Conservation (phyloP, 176 grass and related monocot species). For the Secale cereale region DNA sequence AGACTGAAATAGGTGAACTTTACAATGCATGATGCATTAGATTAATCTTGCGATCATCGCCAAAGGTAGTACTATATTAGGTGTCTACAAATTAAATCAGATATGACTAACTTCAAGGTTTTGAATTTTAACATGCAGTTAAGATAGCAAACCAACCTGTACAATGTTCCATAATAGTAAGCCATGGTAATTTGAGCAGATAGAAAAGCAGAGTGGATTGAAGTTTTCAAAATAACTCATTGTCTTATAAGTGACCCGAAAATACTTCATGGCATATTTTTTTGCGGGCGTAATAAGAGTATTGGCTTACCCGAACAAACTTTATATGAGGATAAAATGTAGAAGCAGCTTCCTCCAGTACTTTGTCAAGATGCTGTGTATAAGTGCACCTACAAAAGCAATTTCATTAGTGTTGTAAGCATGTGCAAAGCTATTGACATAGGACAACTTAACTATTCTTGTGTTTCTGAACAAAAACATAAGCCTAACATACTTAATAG, state of each 20-base stretch:
- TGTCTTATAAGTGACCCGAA: neutral
- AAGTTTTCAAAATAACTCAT: neutral
- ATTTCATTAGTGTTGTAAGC: conserved; percentile 17
- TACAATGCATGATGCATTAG: neutral
- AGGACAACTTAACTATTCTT: neutral
- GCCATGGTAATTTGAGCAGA: neutral
- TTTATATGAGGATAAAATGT: conserved; percentile 78
- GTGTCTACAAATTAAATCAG: neutral
- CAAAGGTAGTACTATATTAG: neutral
- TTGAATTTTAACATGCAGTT: neutral
- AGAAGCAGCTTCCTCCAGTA: conserved; percentile 83
- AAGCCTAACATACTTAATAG: conserved; percentile 61
- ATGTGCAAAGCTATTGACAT: neutral
- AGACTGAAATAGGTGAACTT: neutral
- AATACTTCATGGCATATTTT: neutral
- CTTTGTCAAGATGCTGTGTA: conserved; percentile 81
- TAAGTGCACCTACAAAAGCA: conserved; percentile 63
- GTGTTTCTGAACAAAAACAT: conserved; percentile 4
- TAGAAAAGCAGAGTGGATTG: neutral
- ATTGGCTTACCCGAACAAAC: conserved; percentile 68
- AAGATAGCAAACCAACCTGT: neutral
- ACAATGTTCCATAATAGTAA: neutral
- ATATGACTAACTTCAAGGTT: neutral
- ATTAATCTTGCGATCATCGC: neutral
- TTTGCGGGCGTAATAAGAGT: neutral